Percentiles rank a stretch among this genome's conserved stretches.
Evolutionary conservation across 1,139 yeast genomes (phyloP).

Genomic region (Scheffersomyces titani): DNA sequence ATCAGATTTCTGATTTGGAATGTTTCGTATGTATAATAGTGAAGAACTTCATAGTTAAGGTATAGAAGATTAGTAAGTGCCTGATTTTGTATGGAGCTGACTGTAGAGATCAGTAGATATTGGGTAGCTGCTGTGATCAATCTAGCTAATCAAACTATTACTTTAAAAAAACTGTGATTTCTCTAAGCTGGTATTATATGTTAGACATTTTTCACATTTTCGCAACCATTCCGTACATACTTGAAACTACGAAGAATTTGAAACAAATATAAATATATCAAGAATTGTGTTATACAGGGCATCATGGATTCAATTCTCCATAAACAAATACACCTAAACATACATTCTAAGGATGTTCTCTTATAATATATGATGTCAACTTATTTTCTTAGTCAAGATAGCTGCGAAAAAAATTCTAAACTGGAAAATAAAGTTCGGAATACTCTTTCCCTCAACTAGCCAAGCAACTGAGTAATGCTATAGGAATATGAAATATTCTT

Average conservation of each 20-base stretch:
- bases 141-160: no score
- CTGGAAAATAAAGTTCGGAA: not conserved
- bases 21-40: not conserved
- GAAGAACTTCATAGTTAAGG: not conserved
- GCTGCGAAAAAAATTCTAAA: not conserved
- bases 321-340: not conserved
- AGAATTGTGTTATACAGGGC: no score
- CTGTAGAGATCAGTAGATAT: not conserved
- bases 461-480: not conserved
- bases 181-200: not conserved
- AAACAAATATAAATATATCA: no score
- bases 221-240: not conserved
- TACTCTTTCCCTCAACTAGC: not conserved
- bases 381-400: not conserved
- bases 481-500: no score
- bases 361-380: not conserved
- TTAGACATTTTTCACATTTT: not conserved
- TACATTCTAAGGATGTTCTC: not conserved
- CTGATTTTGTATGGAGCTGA: no score
- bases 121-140: not conserved
- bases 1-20: not conserved
- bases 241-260: not conserved
- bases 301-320: not conserved
- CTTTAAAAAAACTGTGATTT: not conserved
- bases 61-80: no score